Evolutionary conservation across 2,329 filamentous ascomycete species (phyloP).

Genomic region (Exophiala dermatitidis): DNA sequence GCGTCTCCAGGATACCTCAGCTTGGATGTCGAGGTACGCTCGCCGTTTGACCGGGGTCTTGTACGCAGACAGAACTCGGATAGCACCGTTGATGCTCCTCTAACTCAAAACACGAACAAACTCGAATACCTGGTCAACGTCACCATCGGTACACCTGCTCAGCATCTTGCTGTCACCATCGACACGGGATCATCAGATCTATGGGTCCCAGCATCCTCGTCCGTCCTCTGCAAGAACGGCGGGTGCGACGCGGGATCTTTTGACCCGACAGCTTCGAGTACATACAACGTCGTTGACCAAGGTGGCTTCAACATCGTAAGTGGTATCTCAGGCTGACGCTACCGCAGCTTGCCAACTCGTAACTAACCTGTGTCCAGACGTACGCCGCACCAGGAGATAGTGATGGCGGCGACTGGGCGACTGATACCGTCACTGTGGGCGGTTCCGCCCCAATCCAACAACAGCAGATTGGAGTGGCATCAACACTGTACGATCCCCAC

Average conservation of each 20-base stretch:
- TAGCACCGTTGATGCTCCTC: constrained; percentile 2
- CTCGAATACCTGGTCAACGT: constrained; percentile 23
- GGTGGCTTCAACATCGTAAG: constrained; percentile 22
- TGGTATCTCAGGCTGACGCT: neutral
- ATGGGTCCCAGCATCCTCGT: constrained; percentile 17
- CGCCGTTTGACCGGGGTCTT: constrained; percentile 1
- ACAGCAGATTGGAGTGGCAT: constrained; percentile 20
- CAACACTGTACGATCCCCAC: constrained; percentile 11
- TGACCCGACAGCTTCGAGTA: constrained; percentile 10
- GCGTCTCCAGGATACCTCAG: constrained; percentile 19
- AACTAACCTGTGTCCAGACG: constrained; percentile 4
- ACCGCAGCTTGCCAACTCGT: neutral
- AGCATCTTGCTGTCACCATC: constrained; percentile 15
- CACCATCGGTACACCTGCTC: constrained; percentile 23
- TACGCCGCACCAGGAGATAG: constrained; percentile 19
- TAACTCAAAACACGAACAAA: constrained; percentile 12
- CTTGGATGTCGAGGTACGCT: constrained; percentile 8
- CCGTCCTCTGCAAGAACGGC: constrained; percentile 11
- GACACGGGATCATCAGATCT: constrained; percentile 23
- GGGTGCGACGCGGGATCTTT: constrained; percentile 19
- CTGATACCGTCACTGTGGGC: constrained; percentile 17
- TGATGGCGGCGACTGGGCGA: constrained; percentile 22
- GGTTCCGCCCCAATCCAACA: constrained; percentile 13
- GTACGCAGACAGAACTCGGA: constrained; percentile 10
- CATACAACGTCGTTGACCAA: constrained; percentile 15